These are phyloP conservation scores for Xylariales sp. DNA, from an alignment of 2,329 filamentous ascomycete genomes.

Conservation along the genomic window DNA sequence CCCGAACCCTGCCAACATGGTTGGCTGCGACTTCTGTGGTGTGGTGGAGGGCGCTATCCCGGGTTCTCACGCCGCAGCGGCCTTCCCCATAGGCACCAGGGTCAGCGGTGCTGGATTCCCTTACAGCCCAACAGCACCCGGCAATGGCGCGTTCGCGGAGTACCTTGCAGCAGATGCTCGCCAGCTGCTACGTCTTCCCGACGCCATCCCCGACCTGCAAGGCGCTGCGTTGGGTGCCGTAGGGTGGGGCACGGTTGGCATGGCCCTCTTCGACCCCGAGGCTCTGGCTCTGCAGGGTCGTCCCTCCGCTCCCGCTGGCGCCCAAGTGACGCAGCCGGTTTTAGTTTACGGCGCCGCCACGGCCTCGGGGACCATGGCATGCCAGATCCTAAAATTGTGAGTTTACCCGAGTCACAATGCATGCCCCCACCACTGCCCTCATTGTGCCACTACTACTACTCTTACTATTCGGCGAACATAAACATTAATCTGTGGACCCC, in stretches of 20 bases:
- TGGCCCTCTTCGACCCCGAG: conserved; percentile 7
- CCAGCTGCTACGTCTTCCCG: conserved; percentile 14
- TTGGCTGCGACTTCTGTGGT: conserved; percentile 22
- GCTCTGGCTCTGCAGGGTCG: conserved; percentile 7
- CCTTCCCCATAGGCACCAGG: conserved; percentile 1
- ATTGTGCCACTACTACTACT: too few species aligned
- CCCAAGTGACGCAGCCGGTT: conserved; percentile 12
- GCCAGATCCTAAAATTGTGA: conserved; percentile 20
- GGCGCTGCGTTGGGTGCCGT: conserved; percentile 18
- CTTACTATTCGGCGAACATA: too few species aligned
- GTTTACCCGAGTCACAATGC: conserved; percentile 1
- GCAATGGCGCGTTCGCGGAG: conserved; percentile 11
- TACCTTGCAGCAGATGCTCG: conserved; percentile 6
- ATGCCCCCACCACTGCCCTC: too few species aligned
- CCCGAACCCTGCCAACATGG: conserved; percentile 5
- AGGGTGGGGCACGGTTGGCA: conserved; percentile 16
- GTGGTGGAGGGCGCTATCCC: conserved; percentile 5
- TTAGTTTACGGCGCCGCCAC: conserved; percentile 24
- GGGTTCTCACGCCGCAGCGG: background rate
- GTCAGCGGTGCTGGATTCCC: conserved; percentile 12
- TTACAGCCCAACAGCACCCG: conserved; percentile 5
- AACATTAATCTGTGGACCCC: too few species aligned
- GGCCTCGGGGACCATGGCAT: conserved; percentile 22
- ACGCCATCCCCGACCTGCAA: conserved; percentile 13
- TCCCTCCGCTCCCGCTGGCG: too few species aligned